Evolutionary conservation across 345 rosid genomes (phyloP).

Genomic region (Euphorbia lathyris): DNA sequence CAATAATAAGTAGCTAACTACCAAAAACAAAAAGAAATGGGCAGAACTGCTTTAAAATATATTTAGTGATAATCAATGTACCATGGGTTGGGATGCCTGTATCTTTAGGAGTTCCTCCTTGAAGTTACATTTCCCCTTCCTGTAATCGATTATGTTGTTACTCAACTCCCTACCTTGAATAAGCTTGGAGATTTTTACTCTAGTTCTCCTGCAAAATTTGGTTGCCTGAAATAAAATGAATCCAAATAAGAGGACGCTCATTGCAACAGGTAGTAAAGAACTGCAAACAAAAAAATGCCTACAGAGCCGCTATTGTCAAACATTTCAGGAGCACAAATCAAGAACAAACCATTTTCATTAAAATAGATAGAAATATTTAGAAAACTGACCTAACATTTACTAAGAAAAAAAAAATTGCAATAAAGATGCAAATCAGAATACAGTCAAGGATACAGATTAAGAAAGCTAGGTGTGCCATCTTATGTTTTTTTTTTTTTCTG

Average conservation of each 20-base stretch:
- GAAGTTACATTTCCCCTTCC: slow-evolving; percentile 46
- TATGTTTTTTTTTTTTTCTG: too few relatives aligned
- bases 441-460: neutral
- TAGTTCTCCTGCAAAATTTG: slow-evolving; percentile 18
- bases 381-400: neutral
- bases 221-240: slow-evolving; percentile 19
- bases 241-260: neutral
- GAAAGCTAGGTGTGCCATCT: neutral
- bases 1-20: neutral
- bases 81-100: slow-evolving; percentile 64
- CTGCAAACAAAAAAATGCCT: neutral
- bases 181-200: slow-evolving; percentile 40
- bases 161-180: slow-evolving; percentile 63
- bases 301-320: neutral
- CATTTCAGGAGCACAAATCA: neutral
- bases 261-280: neutral
- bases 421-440: neutral
- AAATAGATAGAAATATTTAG: neutral
- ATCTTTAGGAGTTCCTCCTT: slow-evolving; percentile 59
- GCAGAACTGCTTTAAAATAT: neutral
- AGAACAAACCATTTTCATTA: neutral
- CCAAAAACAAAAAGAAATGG: neutral
- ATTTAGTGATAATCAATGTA: slow-evolving; percentile 23
- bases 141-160: slow-evolving; percentile 38
- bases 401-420: neutral